Percentiles rank a stretch among this genome's conserved stretches.
phyloP scores from a whole-genome alignment of 441 rosid species.

The Gossypium schwendimanii region DNA sequence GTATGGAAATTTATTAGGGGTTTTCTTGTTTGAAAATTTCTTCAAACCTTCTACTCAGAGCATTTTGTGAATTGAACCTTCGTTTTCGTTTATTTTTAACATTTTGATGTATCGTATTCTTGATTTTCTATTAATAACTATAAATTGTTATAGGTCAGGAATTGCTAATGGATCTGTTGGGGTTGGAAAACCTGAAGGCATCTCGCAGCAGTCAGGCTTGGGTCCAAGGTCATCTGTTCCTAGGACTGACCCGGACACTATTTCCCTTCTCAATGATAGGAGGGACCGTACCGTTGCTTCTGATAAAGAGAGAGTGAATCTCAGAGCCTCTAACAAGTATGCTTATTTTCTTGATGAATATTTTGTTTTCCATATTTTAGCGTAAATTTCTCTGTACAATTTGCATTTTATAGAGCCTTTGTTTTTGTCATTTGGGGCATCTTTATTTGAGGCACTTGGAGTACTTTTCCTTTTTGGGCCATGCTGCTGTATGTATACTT shows the following conservation, averaged over 20 bases:
- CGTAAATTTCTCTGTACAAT: not conserved
- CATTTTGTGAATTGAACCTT: not conserved
- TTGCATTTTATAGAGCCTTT: not conserved
- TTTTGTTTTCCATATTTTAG: conserved; percentile 4
- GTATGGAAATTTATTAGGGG: not conserved
- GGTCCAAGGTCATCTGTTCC: conserved; percentile 54
- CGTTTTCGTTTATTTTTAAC: not conserved
- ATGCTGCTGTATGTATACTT: not conserved
- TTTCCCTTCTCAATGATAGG: conserved; percentile 59
- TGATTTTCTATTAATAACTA: conserved; percentile 12
- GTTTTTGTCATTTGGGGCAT: not conserved
- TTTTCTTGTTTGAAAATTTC: conserved; percentile 9
- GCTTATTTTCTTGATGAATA: conserved; percentile 22
- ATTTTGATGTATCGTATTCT: conserved; percentile 4
- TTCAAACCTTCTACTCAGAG: not conserved
- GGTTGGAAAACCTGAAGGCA: conserved; percentile 65
- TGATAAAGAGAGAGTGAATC: conserved; percentile 75
- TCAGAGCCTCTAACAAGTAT: conserved; percentile 76
- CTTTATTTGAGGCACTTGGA: not conserved
- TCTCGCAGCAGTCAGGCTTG: conserved; percentile 55
- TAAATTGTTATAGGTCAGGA: conserved; percentile 56
- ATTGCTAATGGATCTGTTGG: conserved; percentile 55
- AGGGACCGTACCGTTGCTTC: conserved; percentile 66
- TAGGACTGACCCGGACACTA: conserved; percentile 56
- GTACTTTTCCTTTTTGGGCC: not conserved